Evolutionary conservation across 1,284 basidiomycete species (phyloP).

Genomic region (Termitomyces sp.): DNA sequence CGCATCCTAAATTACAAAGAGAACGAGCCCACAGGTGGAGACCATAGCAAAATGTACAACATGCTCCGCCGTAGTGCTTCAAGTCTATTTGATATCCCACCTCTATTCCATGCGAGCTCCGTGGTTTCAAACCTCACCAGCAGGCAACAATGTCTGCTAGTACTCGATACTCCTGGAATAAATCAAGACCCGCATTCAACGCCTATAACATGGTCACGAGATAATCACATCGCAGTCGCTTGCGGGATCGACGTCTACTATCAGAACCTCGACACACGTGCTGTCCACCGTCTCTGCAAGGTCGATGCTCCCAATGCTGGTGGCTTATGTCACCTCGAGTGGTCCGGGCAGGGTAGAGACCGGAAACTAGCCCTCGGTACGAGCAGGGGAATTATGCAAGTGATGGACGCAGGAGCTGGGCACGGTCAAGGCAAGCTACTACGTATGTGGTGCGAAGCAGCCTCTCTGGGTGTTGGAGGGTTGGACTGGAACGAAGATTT

Average conservation of each 20-base stretch:
- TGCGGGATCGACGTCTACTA: slow-evolving; percentile 34
- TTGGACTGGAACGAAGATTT: slow-evolving; percentile 23
- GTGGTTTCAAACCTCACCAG: slow-evolving; percentile 33
- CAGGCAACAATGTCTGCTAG: slow-evolving; percentile 28
- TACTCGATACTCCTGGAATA: slow-evolving; percentile 35
- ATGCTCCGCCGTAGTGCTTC: slow-evolving; percentile 33
- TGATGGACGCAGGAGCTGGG: slow-evolving; percentile 29
- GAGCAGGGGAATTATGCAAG: slow-evolving; percentile 27
- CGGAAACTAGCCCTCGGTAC: slow-evolving; percentile 32
- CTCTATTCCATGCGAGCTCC: slow-evolving; percentile 23
- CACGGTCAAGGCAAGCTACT: slow-evolving; percentile 15
- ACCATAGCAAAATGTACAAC: slow-evolving; percentile 24
- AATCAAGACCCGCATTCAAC: slow-evolving; percentile 27
- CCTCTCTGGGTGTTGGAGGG: slow-evolving; percentile 20
- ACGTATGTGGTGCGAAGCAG: slow-evolving; percentile 23
- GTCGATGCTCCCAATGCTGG: slow-evolving; percentile 14
- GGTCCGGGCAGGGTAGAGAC: slow-evolving; percentile 29
- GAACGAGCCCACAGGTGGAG: slow-evolving; percentile 7
- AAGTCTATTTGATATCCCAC: slow-evolving; percentile 25
- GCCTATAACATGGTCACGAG: slow-evolving; percentile 34
- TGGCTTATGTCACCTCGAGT: slow-evolving; percentile 28
- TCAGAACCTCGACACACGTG: slow-evolving; percentile 31
- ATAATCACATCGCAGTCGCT: slow-evolving; percentile 34
- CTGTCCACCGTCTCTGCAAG: slow-evolving; percentile 28
- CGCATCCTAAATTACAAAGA: slow-evolving; percentile 33